Evolutionary conservation across 345 rosid genomes (phyloP), one percentile per base, ranked within the genome.

Genomic region (Lumnitzera littorea): DNA sequence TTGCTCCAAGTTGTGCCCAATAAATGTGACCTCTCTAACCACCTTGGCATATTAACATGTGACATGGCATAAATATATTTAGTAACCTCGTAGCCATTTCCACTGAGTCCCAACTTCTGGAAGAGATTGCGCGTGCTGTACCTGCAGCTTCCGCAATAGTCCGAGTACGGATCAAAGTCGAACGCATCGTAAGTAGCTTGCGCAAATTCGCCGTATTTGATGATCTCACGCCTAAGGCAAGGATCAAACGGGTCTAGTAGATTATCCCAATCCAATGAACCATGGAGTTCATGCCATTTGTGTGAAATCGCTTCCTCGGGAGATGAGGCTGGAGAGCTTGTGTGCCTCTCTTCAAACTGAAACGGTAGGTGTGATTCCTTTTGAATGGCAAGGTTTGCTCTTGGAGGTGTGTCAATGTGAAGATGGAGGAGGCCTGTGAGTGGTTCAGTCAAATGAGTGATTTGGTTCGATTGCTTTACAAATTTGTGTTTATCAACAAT

Each of bases 221-320:
- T 54, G n/a, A 82, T 72, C 51, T 77, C 79, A 13, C 47, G 69
- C 17, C 79, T 76, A 16, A 77, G 84, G 55, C 56, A 59, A n/a
- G 84, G 72, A 51, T 79, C 65, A 15, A 82, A 69, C 0, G 87
- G 84, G 63, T 77, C 72, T 27, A 82, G 67, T 7, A 75, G 72
- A 25, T 51, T 13, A 9, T 62, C 50, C 86, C 83, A 81, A 15
- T 75, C 69, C 31, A 2, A 23, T 0, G 55, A 58, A 15, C 78
- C 80, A 9, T 75, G 74, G 17, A 81, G 16, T 14, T 73, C 80
- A 7, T 47, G 70, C 82, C 86, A 75, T 16, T 20, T 51, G 1
- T 51, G n/a, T 3, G 67, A 55, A 46, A 77, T 66, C 9, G 24
- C 24, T 48, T 76, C 62, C 58, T 62, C 66, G 2, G 74, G 80